Base-by-base conservation (phyloP, 768 basidiomycete species). In the Fistulinella prunicolor region DNA sequence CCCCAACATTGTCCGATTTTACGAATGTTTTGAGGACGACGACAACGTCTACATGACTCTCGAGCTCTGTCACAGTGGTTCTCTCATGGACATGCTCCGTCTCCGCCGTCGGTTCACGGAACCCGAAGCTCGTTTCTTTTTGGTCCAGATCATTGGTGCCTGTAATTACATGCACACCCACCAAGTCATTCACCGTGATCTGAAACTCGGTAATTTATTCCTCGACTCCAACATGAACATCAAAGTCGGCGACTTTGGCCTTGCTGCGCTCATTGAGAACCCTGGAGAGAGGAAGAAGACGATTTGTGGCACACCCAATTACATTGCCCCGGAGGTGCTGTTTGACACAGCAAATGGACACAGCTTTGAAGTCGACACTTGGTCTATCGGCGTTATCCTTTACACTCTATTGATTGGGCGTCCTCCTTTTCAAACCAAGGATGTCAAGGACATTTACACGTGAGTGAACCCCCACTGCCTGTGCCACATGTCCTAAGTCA, bases 401-500 rank as follows among this genome's bases (percentile, higher is more conserved):
- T 98, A 98, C 63, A 99, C 95, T 1, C 82, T 97, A 43, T 74
- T 95, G 26, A 77, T 97, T 26, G 96, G 96, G 12, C 83, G 88
- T n/a, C 95, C 95, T 1, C 95, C 95, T 1, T 99, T 99, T 75
- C 96, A 99, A 67, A 97, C 94, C 14, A 94, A 96, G 64, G 94
- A 98, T 44, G 93, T 98, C 60, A 96, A 97, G 69, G 84, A 83
- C 10, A 97, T 98, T 51, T 96, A 97, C 71, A 86, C 92, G 87
- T 88, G 61, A 67, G 82, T 63, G 3, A 42, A 26, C 38, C n/a
- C 47, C 22, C 32, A 6, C n/a, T 29, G 2, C 28, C 40, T 46
- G 1, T 29, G 3, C 10, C 35, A 3, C 39, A 1, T 29, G 19
- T 47, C 54, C 26, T 59, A 16, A 59, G 43, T 14, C 37, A 7